Evolutionary conservation across 177 flowering plant genomes (phyloP).

Genomic region (Vitis hybrid): DNA sequence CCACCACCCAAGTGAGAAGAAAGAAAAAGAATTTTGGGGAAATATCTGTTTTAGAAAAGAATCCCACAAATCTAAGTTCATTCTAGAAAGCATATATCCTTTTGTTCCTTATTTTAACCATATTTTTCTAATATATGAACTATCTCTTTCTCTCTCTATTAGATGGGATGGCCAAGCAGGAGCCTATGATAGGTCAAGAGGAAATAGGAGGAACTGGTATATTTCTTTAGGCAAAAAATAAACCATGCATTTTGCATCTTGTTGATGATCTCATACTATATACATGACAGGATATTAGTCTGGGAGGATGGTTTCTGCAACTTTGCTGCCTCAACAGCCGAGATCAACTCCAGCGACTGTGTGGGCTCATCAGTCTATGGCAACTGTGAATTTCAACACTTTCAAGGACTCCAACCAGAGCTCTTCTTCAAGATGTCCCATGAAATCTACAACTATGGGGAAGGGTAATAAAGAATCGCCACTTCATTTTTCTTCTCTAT

Average conservation of each 20-base stretch:
- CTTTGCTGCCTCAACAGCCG: constrained; percentile 71
- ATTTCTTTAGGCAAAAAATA: neutral
- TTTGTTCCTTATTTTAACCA: neutral
- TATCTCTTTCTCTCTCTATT: neutral
- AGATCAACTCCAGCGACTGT: constrained; percentile 42
- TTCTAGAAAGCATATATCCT: neutral
- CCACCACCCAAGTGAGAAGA: constrained; percentile 90
- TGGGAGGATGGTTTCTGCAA: constrained; percentile 99
- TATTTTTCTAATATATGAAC: neutral
- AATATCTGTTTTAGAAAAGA: too few relatives aligned
- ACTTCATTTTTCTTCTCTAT: neutral
- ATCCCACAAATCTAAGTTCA: too few relatives aligned
- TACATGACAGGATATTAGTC: constrained; percentile 69
- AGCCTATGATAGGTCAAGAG: constrained; percentile 86
- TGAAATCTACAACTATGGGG: constrained; percentile 98
- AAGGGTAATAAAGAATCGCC: constrained; percentile 53
- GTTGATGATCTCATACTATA: neutral
- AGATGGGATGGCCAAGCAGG: constrained; percentile 96
- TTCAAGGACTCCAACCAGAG: constrained; percentile 89
- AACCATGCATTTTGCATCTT: neutral
- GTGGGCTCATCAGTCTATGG: constrained; percentile 43
- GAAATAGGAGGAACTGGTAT: constrained; percentile 95
- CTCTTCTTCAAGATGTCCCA: constrained; percentile 99
- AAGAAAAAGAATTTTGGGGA: neutral
- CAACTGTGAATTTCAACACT: constrained; percentile 55